Percentiles rank a stretch among this genome's conserved stretches.
Conservation (phyloP, 2,329 filamentous ascomycete species). For the Setomelanomma holmii region DNA sequence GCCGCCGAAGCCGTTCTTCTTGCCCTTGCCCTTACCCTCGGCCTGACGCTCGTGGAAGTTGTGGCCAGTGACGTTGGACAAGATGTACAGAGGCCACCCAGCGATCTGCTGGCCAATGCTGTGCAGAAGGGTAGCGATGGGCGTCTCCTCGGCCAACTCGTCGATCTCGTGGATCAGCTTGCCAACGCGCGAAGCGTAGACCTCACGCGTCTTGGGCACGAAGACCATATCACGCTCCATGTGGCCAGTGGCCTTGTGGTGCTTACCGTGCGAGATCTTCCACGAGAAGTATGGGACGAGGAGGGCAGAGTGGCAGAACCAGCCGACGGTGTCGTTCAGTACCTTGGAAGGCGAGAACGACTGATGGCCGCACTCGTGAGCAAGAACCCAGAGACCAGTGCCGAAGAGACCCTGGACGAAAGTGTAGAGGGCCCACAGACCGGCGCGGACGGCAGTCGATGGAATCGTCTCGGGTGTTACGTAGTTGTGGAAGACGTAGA, state of each 20-base stretch:
- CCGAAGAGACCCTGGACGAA: conserved; percentile 90
- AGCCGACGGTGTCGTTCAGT: conserved; percentile 91
- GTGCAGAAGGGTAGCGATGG: conserved; percentile 76
- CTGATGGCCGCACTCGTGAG: conserved; percentile 97
- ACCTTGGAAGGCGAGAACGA: conserved; percentile 92
- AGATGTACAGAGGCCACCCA: conserved; percentile 91
- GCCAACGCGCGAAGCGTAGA: conserved; percentile 78
- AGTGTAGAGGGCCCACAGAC: conserved; percentile 72
- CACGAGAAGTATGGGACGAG: conserved; percentile 98
- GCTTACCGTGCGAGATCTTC: conserved; percentile 99
- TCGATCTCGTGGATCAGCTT: conserved; percentile 78
- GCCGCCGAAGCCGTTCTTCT: conserved; percentile 78
- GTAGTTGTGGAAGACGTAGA: conserved; percentile 87
- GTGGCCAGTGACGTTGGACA: conserved; percentile 94
- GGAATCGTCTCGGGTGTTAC: conserved; percentile 85
- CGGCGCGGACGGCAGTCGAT: conserved; percentile 69
- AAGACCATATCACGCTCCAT: conserved; percentile 99
- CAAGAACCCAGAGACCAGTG: conserved; percentile 94
- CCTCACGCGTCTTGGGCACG: conserved; percentile 86
- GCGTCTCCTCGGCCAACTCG: conserved; percentile 94
- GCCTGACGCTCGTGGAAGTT: conserved; percentile 89
- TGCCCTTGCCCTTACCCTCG: conserved; percentile 93
- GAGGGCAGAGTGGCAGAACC: conserved; percentile 85
- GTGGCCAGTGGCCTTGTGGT: conserved; percentile 98
- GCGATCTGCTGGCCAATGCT: conserved; percentile 85